A percentile compares a stretch with the other conserved stretches of the same genome.
These are phyloP conservation scores for Leucocoprinus sp. DNA, from an alignment of 768 basidiomycete genomes.

Conservation along the genomic window DNA sequence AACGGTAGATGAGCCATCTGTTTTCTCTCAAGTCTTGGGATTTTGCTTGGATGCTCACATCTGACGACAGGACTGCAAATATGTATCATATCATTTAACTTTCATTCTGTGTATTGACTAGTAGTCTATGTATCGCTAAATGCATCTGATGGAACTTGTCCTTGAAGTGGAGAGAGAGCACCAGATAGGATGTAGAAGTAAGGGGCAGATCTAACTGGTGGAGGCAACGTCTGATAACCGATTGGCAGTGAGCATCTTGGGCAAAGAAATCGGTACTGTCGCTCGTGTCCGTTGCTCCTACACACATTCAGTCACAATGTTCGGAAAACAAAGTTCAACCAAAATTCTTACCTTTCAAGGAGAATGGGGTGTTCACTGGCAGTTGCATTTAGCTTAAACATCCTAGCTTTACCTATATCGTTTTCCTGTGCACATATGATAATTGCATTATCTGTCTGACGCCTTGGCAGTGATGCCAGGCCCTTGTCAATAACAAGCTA, in stretches of 20 bases:
- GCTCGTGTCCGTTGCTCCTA: slow-evolving; percentile 64
- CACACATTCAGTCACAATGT: background rate
- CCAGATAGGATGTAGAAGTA: slow-evolving; percentile 78
- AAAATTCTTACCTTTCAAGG: slow-evolving; percentile 57
- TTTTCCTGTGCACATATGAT: slow-evolving; percentile 72
- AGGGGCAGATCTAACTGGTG: slow-evolving; percentile 67
- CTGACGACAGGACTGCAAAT: background rate
- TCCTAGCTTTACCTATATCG: slow-evolving; percentile 44
- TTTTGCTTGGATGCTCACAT: background rate
- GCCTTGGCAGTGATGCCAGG: slow-evolving; percentile 57
- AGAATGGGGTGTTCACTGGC: slow-evolving; percentile 56
- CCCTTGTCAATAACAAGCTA: slow-evolving; percentile 80
- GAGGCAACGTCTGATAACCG: slow-evolving; percentile 72
- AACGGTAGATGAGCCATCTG: slow-evolving; percentile 72
- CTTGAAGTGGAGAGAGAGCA: slow-evolving; percentile 82
- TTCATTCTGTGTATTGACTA: background rate
- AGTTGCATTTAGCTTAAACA: slow-evolving; percentile 84
- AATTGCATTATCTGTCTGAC: slow-evolving; percentile 71
- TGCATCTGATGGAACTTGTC: slow-evolving; percentile 77
- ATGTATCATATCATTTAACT: background rate
- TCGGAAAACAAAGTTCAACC: background rate
- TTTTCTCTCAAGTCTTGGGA: slow-evolving; percentile 9
- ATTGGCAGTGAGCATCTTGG: slow-evolving; percentile 60
- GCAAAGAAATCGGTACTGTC: slow-evolving; percentile 65
- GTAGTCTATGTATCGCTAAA: slow-evolving; percentile 38